Evolutionary conservation across 108 stramenopile species (phyloP).

Genomic region (Epipyxis sp.): DNA sequence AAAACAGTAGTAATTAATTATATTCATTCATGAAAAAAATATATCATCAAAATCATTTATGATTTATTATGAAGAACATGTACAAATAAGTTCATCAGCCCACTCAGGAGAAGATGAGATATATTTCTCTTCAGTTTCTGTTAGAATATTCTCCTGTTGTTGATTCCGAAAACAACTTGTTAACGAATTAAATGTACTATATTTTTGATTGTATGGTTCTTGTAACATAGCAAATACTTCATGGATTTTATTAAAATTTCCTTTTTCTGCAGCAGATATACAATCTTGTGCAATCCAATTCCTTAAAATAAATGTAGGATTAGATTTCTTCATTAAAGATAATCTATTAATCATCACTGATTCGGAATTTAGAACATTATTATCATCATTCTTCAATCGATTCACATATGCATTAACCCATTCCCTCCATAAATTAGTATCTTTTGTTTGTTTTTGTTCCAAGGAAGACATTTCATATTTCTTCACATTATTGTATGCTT

Average conservation of each 20-base stretch:
- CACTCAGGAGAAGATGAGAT: conserved; percentile 1
- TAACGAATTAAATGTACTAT: no score
- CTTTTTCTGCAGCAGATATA: conserved; percentile 6
- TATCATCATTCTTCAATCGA: no score
- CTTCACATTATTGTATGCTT: neutral
- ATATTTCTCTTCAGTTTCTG: neutral
- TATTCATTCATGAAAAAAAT: no score
- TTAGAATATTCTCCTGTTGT: neutral
- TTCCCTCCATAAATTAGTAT: neutral
- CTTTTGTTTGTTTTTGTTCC: neutral
- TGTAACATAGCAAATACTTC: neutral
- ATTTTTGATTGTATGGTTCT: neutral
- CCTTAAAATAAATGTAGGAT: conserved; percentile 3
- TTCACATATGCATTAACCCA: conserved; percentile 4
- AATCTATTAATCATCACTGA: neutral
- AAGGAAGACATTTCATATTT: neutral
- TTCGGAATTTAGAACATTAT: no score
- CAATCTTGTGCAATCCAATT: conserved; percentile 15
- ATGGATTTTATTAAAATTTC: no score
- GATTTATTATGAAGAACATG: conserved; percentile 31
- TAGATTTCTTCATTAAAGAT: neutral
- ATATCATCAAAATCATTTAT: no score
- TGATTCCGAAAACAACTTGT: neutral
- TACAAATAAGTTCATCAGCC: conserved; percentile 10
- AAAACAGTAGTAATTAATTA: no score